phyloP scores from a whole-genome alignment of 2,329 filamentous ascomycete genomes.

The Trichothecium roseum region DNA sequence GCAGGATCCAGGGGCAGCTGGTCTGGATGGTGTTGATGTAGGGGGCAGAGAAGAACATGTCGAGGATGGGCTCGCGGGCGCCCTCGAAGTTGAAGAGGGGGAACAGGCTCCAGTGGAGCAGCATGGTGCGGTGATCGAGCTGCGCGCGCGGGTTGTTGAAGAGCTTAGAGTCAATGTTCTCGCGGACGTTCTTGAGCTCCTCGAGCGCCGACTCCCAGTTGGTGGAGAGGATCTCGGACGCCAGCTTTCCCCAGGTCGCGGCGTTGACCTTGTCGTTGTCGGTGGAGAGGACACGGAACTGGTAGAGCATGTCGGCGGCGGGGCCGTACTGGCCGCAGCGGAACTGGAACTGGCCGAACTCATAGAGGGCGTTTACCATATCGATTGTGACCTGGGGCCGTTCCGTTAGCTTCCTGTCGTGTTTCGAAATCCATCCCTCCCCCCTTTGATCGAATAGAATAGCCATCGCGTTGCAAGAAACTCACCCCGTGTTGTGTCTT shows the following conservation, averaged over 20 bases:
- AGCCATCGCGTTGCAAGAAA: too few species aligned
- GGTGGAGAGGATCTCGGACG: slow-evolving; percentile 85
- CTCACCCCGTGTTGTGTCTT: slow-evolving; percentile 89
- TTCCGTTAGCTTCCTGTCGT: slow-evolving; percentile 3
- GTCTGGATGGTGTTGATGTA: slow-evolving; percentile 99
- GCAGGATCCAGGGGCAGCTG: slow-evolving; percentile 88
- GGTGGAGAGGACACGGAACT: slow-evolving; percentile 95
- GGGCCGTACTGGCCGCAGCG: slow-evolving; percentile 89
- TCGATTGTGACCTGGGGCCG: slow-evolving; percentile 64
- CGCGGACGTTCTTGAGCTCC: slow-evolving; percentile 82
- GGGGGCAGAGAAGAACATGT: slow-evolving; percentile 91
- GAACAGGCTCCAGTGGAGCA: slow-evolving; percentile 98
- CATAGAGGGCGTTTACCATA: slow-evolving; percentile 92
- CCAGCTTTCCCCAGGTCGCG: slow-evolving; percentile 96
- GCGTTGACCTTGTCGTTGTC: slow-evolving; percentile 96
- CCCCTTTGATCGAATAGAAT: background rate
- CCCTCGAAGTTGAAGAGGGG: slow-evolving; percentile 97
- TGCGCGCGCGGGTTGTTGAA: slow-evolving; percentile 95
- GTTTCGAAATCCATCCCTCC: background rate
- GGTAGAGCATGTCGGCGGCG: slow-evolving; percentile 87
- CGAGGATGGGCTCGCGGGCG: slow-evolving; percentile 81
- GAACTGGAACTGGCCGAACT: slow-evolving; percentile 96
- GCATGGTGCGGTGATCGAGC: slow-evolving; percentile 91
- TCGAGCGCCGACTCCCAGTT: slow-evolving; percentile 94
- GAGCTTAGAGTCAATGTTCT: slow-evolving; percentile 85